Evolutionary conservation across 371 early-diverging fungal genomes (phyloP).

Genomic region (Haplosporangium sp.): DNA sequence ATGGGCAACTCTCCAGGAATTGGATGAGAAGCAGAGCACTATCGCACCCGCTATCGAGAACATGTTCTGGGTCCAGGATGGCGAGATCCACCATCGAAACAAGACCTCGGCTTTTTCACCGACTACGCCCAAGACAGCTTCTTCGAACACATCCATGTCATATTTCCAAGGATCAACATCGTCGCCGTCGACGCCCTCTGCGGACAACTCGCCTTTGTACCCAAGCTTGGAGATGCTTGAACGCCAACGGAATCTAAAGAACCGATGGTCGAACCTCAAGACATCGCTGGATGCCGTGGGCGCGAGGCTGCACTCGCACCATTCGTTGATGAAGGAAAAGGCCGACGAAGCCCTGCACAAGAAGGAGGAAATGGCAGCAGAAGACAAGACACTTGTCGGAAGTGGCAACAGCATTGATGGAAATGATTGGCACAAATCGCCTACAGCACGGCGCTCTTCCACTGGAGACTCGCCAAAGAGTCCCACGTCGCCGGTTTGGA

Average conservation of each 20-base stretch:
- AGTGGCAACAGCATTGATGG: slow-evolving; percentile 25
- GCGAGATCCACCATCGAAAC: slow-evolving; percentile 46
- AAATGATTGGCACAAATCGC: slow-evolving; percentile 16
- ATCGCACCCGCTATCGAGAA: slow-evolving; percentile 44
- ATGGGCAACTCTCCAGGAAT: slow-evolving; percentile 34
- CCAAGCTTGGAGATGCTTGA: slow-evolving; percentile 47
- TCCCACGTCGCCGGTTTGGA: slow-evolving; percentile 23
- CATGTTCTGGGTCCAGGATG: slow-evolving; percentile 55
- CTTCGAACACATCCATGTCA: neutral
- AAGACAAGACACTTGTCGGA: slow-evolving; percentile 28
- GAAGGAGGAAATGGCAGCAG: slow-evolving; percentile 27
- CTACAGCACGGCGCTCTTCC: slow-evolving; percentile 18
- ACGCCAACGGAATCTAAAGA: slow-evolving; percentile 35
- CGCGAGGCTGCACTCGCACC: slow-evolving; percentile 32
- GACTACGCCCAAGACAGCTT: slow-evolving; percentile 24
- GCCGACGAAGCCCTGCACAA: slow-evolving; percentile 17
- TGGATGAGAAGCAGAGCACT: slow-evolving; percentile 45
- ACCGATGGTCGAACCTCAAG: slow-evolving; percentile 47
- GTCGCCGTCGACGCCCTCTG: slow-evolving; percentile 1
- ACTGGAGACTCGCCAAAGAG: slow-evolving; percentile 11
- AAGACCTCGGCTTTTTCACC: slow-evolving; percentile 22
- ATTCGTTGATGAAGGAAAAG: slow-evolving; percentile 26
- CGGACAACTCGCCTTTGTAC: slow-evolving; percentile 40
- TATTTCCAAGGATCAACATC: neutral
- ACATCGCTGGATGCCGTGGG: slow-evolving; percentile 39